phyloP scores from a whole-genome alignment of 768 basidiomycete genomes.

The Phlegmacium glaucopus region DNA sequence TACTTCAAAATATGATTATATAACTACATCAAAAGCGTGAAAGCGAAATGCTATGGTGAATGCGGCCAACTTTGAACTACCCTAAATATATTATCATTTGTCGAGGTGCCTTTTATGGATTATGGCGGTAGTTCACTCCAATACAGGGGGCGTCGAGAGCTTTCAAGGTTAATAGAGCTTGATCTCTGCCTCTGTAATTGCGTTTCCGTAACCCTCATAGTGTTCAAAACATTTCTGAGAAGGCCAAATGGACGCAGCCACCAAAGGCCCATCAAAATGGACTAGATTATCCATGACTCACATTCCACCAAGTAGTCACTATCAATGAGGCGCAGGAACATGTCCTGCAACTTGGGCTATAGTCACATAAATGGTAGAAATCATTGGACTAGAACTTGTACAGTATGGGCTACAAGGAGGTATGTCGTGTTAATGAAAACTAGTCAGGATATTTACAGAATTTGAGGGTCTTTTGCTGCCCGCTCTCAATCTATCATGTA shows the following conservation, averaged over 20 bases:
- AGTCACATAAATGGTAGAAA: neutral
- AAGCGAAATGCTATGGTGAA: too few relatives aligned
- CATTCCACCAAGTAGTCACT: neutral
- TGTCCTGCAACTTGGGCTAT: neutral
- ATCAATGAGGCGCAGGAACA: neutral
- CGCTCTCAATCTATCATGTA: constrained; percentile 4
- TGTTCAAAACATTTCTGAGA: neutral
- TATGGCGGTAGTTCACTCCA: too few relatives aligned
- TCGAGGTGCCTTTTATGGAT: too few relatives aligned
- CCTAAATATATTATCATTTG: too few relatives aligned
- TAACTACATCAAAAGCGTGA: too few relatives aligned
- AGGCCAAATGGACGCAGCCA: neutral
- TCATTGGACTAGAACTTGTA: neutral
- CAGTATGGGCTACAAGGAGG: neutral
- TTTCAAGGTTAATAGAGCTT: too few relatives aligned
- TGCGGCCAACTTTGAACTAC: too few relatives aligned
- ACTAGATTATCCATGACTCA: neutral
- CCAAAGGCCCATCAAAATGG: neutral
- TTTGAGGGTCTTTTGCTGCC: constrained; percentile 1
- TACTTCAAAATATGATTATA: too few relatives aligned
- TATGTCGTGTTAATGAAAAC: neutral
- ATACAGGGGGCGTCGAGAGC: too few relatives aligned
- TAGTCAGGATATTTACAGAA: constrained; percentile 1
- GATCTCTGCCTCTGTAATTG: too few relatives aligned
- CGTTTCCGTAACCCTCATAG: neutral